Conservation (phyloP, 345 rosid genomes). For the Angophora floribunda region DNA sequence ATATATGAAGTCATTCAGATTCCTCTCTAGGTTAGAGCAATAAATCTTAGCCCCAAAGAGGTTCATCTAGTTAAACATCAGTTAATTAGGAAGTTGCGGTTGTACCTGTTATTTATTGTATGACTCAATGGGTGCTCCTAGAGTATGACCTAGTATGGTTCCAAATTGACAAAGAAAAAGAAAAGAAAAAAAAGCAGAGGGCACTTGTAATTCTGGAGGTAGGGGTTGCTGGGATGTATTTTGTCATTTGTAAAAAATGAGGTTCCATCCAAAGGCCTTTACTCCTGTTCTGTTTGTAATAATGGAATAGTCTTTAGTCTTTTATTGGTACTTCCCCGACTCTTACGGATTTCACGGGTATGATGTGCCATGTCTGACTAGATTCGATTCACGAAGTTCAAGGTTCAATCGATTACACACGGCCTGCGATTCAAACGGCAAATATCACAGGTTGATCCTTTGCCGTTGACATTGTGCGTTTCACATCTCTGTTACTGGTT, state of each 20-base stretch:
- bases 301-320: neutral
- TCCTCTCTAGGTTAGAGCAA: conserved; percentile 1
- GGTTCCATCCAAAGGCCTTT: conserved; percentile 23
- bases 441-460: neutral
- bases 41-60: conserved; percentile 10
- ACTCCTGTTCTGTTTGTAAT: neutral
- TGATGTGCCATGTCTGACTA: neutral
- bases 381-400: neutral
- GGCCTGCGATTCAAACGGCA: neutral
- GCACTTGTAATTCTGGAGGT: neutral
- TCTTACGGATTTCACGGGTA: neutral
- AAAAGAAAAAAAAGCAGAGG: neutral
- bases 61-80: neutral
- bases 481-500: neutral
- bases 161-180: neutral
- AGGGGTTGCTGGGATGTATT: conserved; percentile 18
- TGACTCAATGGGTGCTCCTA: neutral
- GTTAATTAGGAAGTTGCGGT: neutral
- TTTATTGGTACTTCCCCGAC: neutral
- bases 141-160: neutral
- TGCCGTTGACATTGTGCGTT: neutral
- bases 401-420: neutral
- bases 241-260: conserved; percentile 1
- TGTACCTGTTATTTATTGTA: neutral
- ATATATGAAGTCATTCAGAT: neutral